These are phyloP conservation scores for Aspergillus mulundensis DNA, from an alignment of 495 filamentous ascomycete genomes.

Conservation along the genomic window DNA sequence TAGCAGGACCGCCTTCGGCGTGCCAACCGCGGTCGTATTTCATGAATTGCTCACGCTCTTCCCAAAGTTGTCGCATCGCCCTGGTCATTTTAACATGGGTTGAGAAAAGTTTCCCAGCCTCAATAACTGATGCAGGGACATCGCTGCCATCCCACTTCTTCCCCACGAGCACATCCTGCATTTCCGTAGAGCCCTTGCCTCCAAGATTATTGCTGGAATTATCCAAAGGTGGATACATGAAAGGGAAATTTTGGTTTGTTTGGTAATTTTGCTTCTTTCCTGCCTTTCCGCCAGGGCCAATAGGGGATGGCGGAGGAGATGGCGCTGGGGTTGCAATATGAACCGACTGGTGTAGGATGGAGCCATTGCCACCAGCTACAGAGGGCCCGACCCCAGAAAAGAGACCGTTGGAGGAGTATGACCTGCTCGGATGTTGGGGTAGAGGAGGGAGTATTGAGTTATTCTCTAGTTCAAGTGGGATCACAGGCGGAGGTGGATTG, in stretches of 20 bases:
- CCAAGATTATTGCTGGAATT: constrained; percentile 76
- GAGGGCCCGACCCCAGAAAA: constrained; percentile 41
- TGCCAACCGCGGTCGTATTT: constrained; percentile 89
- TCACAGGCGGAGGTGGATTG: constrained; percentile 74
- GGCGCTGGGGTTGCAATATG: constrained; percentile 97
- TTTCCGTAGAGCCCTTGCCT: constrained; percentile 73
- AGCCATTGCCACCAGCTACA: constrained; percentile 51
- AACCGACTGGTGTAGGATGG: constrained; percentile 91
- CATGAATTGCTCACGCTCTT: constrained; percentile 85
- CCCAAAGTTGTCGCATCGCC: constrained; percentile 89
- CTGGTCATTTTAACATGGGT: constrained; percentile 83
- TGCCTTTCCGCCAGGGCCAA: constrained; percentile 80
- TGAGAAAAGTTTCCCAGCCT: constrained; percentile 91
- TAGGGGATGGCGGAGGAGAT: constrained; percentile 93
- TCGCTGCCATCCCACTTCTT: constrained; percentile 87
- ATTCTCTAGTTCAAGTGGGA: constrained; percentile 84
- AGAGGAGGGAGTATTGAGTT: constrained; percentile 86
- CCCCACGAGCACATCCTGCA: constrained; percentile 72
- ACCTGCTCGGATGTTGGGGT: constrained; percentile 63
- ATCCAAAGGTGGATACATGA: constrained; percentile 91
- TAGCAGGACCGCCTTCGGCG: constrained; percentile 48
- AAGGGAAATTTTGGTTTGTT: constrained; percentile 97
- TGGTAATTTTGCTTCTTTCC: constrained; percentile 99
- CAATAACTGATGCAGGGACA: constrained; percentile 85
- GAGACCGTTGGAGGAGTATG: constrained; percentile 34